Evolutionary conservation across 352 stramenopile species (phyloP), one percentile per base, ranked within the genome.

Genomic region (Pythium apleroticum): DNA sequence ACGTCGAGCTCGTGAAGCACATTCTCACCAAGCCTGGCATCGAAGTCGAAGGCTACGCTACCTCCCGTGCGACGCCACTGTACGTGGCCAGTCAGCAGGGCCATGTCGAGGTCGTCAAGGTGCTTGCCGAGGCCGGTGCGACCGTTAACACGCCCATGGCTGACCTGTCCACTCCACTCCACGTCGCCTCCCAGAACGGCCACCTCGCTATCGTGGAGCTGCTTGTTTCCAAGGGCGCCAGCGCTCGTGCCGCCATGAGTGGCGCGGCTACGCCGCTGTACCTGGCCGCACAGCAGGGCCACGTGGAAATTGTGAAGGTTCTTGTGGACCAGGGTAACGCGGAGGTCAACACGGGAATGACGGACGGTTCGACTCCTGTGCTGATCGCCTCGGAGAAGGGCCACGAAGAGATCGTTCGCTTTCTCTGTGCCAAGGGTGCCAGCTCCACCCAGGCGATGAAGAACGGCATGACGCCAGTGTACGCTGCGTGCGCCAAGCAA

Each of bases 311-410:
- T 22, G 58, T 71, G 20, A 22, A 66, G n/a, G 10, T 64, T 17
- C 55, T 75, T 0, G 27, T 33, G 0, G 20, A 49, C 17, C 5
- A 58, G 11, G 54, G 68, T 12, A 50, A 50, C n/a, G 68, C 57
- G n/a, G 59, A 71, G 54, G 63, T 71, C 27, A 65, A 74, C 66
- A 72, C 78, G 2, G 80, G 72, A 30, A 94, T 93, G 83, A 71
- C 82, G n/a, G 86, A 95, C 31, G 64, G 80, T 49, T 89, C 83
- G 30, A 91, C 86, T 4, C 81, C 88, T 20, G 55, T 96, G 59
- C 77, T 94, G 56, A 95, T 93, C 66, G 84, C 84, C 8, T 81
- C 80, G 11, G 83, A 86, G 31, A 95, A 94, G 83, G 88, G 88
- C 10, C 71, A 90, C 53, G 67, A 77, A 11, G 68, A 74, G 24